These are phyloP conservation scores for Styphnolobium japonicum DNA, from an alignment of 306 rosid genomes.

Conservation along the genomic window DNA sequence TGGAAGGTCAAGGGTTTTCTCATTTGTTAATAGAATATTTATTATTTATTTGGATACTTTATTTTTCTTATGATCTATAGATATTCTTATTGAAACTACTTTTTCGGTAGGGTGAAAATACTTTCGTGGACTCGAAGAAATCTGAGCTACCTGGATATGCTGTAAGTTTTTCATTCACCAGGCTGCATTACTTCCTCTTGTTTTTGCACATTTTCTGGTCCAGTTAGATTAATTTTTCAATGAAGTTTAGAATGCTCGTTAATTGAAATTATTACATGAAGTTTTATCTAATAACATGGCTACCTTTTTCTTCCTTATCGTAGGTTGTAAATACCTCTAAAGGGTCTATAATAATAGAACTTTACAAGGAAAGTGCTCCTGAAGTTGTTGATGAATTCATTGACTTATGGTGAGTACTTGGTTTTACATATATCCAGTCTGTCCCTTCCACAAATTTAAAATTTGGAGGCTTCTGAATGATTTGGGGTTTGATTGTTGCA, in stretches of 20 bases:
- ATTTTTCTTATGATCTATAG: background rate
- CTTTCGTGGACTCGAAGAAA: slow-evolving; percentile 48
- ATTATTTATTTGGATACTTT: background rate
- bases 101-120: slow-evolving; percentile 44
- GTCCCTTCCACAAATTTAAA: background rate
- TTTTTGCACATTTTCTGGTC: background rate
- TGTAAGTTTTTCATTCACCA: slow-evolving; percentile 44
- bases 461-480: slow-evolving; percentile 2
- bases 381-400: slow-evolving; percentile 97
- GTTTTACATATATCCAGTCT: background rate
- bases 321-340: slow-evolving; percentile 86
- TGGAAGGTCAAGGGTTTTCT: background rate
- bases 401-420: slow-evolving; percentile 81
- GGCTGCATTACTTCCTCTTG: background rate
- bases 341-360: slow-evolving; percentile 69
- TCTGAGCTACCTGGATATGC: slow-evolving; percentile 69
- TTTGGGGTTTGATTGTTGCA: background rate
- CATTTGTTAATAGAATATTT: background rate
- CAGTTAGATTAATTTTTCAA: background rate
- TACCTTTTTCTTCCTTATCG: background rate
- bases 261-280: slow-evolving; percentile 3
- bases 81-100: background rate
- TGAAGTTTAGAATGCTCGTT: background rate
- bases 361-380: slow-evolving; percentile 85
- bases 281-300: background rate